These are phyloP conservation scores for Henckelia pumila DNA, from an alignment of 257 asterid genomes.

Conservation along the genomic window DNA sequence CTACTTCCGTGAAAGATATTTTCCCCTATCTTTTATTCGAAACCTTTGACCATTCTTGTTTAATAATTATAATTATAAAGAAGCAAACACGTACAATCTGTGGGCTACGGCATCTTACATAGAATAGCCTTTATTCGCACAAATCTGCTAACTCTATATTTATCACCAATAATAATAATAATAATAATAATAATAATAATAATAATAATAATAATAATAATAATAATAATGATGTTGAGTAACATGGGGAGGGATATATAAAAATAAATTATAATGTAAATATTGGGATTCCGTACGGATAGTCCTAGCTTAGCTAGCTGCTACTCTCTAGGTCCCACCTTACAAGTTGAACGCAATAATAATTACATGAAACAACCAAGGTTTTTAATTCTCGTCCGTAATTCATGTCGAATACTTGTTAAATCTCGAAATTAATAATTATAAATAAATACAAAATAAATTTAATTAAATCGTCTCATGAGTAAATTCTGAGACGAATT, in stretches of 20 bases:
- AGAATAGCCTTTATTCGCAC: background rate
- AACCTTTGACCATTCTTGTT: background rate
- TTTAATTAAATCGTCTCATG: too few species aligned
- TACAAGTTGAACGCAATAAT: background rate
- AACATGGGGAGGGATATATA: background rate
- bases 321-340: background rate
- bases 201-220: too few species aligned
- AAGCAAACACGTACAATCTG: background rate
- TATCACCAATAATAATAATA: background rate
- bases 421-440: too few species aligned
- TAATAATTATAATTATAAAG: too few species aligned
- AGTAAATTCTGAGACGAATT: too few species aligned
- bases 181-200: too few species aligned
- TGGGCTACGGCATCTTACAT: background rate
- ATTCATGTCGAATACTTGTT: background rate
- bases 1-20: too few species aligned
- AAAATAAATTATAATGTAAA: background rate
- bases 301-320: background rate
- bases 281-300: background rate
- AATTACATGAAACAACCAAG: background rate
- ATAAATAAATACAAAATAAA: too few species aligned
- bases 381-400: too few species aligned
- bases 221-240: background rate
- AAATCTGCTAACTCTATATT: background rate
- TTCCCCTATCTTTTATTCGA: background rate